Evolutionary conservation across 1,284 basidiomycete genomes (phyloP), one percentile per base, ranked within the genome.

Genomic region (Heliocybe sulcata): DNA sequence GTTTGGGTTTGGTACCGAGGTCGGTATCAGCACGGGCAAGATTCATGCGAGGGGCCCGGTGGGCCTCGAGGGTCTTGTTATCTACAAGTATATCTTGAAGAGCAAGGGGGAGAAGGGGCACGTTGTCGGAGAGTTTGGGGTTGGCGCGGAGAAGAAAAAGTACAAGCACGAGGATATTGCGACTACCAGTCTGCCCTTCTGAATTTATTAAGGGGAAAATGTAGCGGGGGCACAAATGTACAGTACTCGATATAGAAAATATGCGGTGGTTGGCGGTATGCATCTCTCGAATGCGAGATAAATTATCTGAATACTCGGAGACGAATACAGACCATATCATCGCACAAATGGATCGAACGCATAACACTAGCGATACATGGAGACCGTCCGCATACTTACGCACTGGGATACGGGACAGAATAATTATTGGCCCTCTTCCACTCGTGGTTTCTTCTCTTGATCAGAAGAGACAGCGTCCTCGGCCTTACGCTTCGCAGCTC

Each of bases 31-130:
- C 66, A 99, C 97, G 0, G 94, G 94, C 1, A 87, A 92, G 64
- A 98, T 97, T 54, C 97, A 99, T 65, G 96, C 97, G 1, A 78
- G 97, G 27, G 97, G 97, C 1, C 97, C 97, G 0, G 97, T 99
- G 1, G 97, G 97, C 0, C 74, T 99, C 53, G 94, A 98, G 60
- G 97, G 97, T 1, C 74, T 98, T 59, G 90, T 94, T 49, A 96
- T 88, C 58, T 97, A 98, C 77, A 98, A 97, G 72, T 98, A 96
- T 69, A 82, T 94, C 73, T 72, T 98, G 70, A 76, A 81, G 69
- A 92, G 92, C 68, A 83, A 74, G 62, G 83, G 75, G 51, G 74
- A 75, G 25, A 76, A 73, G 53, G 94, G 93, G 1, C 92, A 94
- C 63, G 73, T 91, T 27, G 92, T 87, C 12, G 81, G 82, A 9